A percentile compares a stretch with the other conserved stretches of the same genome.
phyloP scores from a whole-genome alignment of 768 basidiomycete genomes.

The Panus rudis region DNA sequence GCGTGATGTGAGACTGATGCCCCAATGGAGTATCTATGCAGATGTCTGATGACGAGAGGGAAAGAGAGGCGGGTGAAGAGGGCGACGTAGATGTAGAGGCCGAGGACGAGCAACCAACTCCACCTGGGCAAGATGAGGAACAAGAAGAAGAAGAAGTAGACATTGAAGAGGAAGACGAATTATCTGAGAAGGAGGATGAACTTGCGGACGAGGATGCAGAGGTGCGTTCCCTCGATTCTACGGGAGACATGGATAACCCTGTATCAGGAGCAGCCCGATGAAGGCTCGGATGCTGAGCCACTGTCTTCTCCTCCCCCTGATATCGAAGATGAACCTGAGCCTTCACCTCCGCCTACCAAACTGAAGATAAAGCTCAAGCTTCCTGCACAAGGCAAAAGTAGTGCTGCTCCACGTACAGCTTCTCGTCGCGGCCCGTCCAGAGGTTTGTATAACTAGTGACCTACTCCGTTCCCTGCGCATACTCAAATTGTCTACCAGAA shows the following conservation, averaged over 20 bases:
- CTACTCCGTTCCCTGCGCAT: neutral
- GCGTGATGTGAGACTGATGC: too few species aligned
- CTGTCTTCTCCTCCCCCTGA: conserved; percentile 15
- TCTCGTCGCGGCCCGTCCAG: conserved; percentile 13
- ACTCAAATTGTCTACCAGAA: conserved; percentile 6
- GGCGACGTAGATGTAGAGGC: conserved; percentile 11
- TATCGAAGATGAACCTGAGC: conserved; percentile 10
- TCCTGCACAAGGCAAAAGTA: conserved; percentile 25
- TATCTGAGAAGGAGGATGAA: conserved; percentile 33
- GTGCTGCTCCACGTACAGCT: conserved; percentile 8
- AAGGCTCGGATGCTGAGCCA: conserved; percentile 11
- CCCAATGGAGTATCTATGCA: conserved; percentile 9
- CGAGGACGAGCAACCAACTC: conserved; percentile 7
- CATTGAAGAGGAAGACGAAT: conserved; percentile 25
- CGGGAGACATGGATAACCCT: neutral
- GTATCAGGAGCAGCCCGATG: too few species aligned
- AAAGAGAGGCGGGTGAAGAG: neutral
- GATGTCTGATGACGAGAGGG: conserved; percentile 2
- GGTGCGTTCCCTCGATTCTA: conserved; percentile 12
- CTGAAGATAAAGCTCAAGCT: conserved; percentile 61
- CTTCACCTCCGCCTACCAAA: conserved; percentile 28
- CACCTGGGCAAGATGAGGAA: conserved; percentile 31
- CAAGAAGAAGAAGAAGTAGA: conserved; percentile 35
- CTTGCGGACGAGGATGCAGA: conserved; percentile 23
- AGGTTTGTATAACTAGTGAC: conserved; percentile 5